phyloP scores from a whole-genome alignment of 169 alveolate species.

The Perkinsus chesapeaki region DNA sequence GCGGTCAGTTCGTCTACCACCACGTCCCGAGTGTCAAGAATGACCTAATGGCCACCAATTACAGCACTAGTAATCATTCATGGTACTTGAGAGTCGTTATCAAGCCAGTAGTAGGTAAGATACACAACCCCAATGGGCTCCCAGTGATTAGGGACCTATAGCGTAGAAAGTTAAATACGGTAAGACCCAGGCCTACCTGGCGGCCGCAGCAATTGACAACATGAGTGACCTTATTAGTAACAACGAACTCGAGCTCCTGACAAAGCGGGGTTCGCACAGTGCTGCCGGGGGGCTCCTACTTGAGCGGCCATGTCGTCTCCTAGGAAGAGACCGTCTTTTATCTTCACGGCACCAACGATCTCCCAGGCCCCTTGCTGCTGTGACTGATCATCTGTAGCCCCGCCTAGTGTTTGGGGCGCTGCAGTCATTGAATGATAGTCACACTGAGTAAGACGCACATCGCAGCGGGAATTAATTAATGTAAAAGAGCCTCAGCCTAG shows the following conservation, averaged over 20 bases:
- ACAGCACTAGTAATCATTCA: not conserved
- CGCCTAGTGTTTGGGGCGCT: not conserved
- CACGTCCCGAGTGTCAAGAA: conserved; percentile 60
- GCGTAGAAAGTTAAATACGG: not conserved
- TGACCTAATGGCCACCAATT: conserved; percentile 22
- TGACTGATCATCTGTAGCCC: not conserved
- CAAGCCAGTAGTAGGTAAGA: conserved; percentile 71
- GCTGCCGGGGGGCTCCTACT: not conserved
- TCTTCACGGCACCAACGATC: conserved; percentile 65
- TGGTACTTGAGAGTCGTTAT: conserved; percentile 58
- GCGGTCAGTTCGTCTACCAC: conserved; percentile 46
- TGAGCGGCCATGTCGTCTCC: conserved; percentile 66
- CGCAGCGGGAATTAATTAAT: too few species aligned
- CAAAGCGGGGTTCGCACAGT: not conserved
- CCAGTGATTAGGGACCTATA: conserved; percentile 57
- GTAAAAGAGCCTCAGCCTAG: too few species aligned
- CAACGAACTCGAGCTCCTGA: conserved; percentile 64
- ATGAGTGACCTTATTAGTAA: conserved; percentile 70
- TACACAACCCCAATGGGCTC: conserved; percentile 72
- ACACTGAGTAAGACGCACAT: too few species aligned
- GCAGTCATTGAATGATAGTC: not conserved
- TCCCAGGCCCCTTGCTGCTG: conserved; percentile 13
- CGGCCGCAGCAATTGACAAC: conserved; percentile 74
- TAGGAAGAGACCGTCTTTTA: conserved; percentile 67
- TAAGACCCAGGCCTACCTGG: conserved; percentile 23